Percentiles rank a stretch among this genome's conserved stretches.
These are phyloP conservation scores for Rhizopus delemar DNA, from an alignment of 371 early-diverging fungal species.

Conservation along the genomic window DNA sequence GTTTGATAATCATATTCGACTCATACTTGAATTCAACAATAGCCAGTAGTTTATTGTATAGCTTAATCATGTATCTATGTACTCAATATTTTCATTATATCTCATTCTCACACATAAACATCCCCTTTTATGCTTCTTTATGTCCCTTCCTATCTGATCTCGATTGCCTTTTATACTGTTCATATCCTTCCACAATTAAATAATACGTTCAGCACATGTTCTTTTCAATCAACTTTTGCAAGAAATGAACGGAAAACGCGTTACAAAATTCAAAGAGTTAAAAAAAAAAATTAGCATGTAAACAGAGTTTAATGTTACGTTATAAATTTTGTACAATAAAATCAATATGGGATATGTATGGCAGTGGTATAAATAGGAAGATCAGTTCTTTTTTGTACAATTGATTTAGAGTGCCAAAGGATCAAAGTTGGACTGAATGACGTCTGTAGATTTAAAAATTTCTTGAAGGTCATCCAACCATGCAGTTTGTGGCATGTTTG, in stretches of 20 bases:
- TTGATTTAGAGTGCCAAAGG: neutral
- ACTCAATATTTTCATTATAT: neutral
- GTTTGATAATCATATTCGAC: conserved; percentile 17
- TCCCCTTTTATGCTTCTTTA: neutral
- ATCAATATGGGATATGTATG: no score
- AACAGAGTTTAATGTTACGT: neutral
- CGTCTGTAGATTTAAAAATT: neutral
- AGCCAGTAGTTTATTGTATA: no score
- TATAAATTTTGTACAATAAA: neutral
- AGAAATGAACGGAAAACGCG: no score
- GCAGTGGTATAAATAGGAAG: no score
- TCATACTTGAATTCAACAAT: conserved; percentile 17
- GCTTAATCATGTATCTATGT: conserved; percentile 4
- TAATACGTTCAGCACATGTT: no score
- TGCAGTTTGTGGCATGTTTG: neutral
- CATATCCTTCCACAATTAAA: neutral
- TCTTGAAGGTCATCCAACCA: conserved; percentile 4
- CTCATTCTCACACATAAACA: neutral
- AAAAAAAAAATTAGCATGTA: no score
- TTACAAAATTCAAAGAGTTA: no score
- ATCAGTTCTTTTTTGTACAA: neutral
- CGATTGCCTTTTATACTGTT: neutral
- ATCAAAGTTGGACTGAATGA: neutral
- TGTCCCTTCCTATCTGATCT: neutral
- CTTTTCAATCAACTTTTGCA: no score